A percentile compares a stretch with the other conserved stretches of the same genome.
phyloP scores from a whole-genome alignment of 441 rosid species.

The Biscutella auriculata region DNA sequence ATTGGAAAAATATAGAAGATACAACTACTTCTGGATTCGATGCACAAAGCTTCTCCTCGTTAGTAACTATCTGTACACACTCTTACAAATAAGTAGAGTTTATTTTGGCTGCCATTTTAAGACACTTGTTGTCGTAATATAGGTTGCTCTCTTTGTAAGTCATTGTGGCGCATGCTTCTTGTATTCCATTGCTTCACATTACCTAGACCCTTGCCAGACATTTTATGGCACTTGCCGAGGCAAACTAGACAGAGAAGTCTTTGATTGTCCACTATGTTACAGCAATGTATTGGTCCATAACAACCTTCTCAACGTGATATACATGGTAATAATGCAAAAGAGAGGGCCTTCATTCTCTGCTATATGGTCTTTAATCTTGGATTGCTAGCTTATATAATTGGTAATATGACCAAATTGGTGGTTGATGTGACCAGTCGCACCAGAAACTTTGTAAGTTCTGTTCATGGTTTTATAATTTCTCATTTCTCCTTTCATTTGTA shows the following conservation, averaged over 20 bases:
- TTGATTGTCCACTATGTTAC: slow-evolving; percentile 39
- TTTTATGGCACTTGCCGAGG: slow-evolving; percentile 49
- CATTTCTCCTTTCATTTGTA: neutral
- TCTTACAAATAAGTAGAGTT: too few relatives aligned
- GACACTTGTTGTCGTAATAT: neutral
- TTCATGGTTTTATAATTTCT: neutral
- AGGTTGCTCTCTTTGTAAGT: slow-evolving; percentile 70
- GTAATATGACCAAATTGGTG: slow-evolving; percentile 80
- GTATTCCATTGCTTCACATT: slow-evolving; percentile 43
- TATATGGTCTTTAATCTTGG: slow-evolving; percentile 72
- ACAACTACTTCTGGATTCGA: slow-evolving; percentile 56
- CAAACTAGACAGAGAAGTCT: slow-evolving; percentile 20
- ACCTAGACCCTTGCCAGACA: slow-evolving; percentile 31
- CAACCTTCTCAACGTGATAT: slow-evolving; percentile 77
- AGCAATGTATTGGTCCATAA: slow-evolving; percentile 69
- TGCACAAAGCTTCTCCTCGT: slow-evolving; percentile 57
- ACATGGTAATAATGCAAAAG: slow-evolving; percentile 55
- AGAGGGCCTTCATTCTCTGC: slow-evolving; percentile 45
- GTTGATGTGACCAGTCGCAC: slow-evolving; percentile 75
- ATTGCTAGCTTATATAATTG: slow-evolving; percentile 56
- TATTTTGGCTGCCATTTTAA: too few relatives aligned
- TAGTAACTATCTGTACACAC: slow-evolving; percentile 24
- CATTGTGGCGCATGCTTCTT: slow-evolving; percentile 66
- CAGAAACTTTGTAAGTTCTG: slow-evolving; percentile 52
- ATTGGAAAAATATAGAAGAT: slow-evolving; percentile 73